Evolutionary conservation across 2,329 filamentous ascomycete species (phyloP).

Genomic region (Cladosporium sphaerospermum): DNA sequence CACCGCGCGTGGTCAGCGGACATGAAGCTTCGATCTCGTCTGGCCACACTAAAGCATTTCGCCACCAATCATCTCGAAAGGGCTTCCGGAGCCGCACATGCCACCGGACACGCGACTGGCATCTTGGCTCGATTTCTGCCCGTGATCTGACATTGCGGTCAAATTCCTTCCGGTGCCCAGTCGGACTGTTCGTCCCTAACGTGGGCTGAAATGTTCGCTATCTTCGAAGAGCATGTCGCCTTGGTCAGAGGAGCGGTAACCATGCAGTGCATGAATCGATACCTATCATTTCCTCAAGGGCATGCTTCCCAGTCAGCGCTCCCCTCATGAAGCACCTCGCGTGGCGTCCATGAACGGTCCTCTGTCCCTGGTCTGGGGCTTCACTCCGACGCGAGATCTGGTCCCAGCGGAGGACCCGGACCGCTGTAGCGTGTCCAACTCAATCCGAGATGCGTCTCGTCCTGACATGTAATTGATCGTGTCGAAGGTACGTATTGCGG

Average conservation of each 20-base stretch:
- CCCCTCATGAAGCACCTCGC: too few relatives aligned
- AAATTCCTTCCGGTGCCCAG: neutral
- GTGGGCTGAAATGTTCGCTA: too few relatives aligned
- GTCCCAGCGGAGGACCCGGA: slow-evolving; percentile 7
- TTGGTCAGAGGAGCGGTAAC: too few relatives aligned
- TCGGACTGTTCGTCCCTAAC: neutral
- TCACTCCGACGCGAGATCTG: too few relatives aligned
- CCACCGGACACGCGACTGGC: neutral
- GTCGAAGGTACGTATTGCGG: neutral
- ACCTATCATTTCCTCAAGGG: too few relatives aligned
- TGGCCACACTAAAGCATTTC: neutral
- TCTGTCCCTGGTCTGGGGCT: too few relatives aligned
- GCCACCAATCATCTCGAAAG: slow-evolving; percentile 1
- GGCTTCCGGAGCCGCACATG: slow-evolving; percentile 3
- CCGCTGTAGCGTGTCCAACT: slow-evolving; percentile 8
- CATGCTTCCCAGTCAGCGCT: too few relatives aligned
- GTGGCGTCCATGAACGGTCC: too few relatives aligned
- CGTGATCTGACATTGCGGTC: neutral
- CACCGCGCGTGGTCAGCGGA: neutral
- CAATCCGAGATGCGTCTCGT: neutral
- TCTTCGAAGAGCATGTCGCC: too few relatives aligned
- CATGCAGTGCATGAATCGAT: too few relatives aligned
- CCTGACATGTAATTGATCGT: too few relatives aligned
- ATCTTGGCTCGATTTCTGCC: neutral
- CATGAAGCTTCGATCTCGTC: neutral